A percentile compares a stretch with the other conserved stretches of the same genome.
Conservation (phyloP, 305 asterid genomes). For the Solanum chacoense region DNA sequence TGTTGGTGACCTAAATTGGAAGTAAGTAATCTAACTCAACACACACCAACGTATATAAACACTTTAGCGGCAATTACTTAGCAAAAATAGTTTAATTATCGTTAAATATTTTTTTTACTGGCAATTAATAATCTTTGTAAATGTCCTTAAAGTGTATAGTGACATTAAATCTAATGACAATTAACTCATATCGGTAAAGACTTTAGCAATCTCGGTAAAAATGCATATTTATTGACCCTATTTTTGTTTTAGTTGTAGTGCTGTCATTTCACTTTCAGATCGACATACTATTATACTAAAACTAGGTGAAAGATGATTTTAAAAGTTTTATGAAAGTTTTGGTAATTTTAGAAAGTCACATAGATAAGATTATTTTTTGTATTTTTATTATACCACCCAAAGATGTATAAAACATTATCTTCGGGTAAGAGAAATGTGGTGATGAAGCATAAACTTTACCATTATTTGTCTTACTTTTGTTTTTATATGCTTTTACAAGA, state of each 20-base stretch:
- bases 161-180: not conserved
- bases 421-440: not conserved
- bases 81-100: no score
- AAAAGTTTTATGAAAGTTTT: not conserved
- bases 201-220: not conserved
- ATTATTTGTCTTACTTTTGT: not conserved
- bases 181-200: no score
- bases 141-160: not conserved
- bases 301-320: not conserved
- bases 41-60: not conserved
- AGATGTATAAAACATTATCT: not conserved
- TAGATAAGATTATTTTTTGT: not conserved
- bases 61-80: no score
- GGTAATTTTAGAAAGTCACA: not conserved
- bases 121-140: no score
- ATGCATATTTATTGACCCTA: not conserved
- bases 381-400: not conserved
- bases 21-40: conserved; percentile 25
- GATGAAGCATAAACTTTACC: not conserved
- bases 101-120: no score
- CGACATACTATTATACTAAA: not conserved
- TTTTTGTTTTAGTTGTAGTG: not conserved
- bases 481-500: not conserved
- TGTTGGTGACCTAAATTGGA: conserved; percentile 78
- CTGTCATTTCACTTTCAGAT: not conserved